Percentiles rank a stretch among this genome's conserved stretches.
phyloP scores from a whole-genome alignment of 2,329 filamentous ascomycete genomes.

The Fusarium tuaranense region DNA sequence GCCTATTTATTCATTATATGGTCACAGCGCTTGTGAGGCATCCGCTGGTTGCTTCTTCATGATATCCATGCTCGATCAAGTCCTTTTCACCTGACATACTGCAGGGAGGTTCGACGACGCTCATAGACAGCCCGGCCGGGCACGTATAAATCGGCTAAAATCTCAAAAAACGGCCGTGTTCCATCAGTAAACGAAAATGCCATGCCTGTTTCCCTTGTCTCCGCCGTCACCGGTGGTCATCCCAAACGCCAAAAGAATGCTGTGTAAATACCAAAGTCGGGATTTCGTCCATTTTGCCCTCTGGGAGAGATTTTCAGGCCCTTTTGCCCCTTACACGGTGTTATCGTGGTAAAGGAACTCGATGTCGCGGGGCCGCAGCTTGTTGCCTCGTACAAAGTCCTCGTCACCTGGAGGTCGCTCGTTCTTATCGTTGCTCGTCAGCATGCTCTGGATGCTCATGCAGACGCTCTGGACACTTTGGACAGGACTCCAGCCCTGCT shows the following conservation, averaged over 20 bases:
- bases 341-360: conserved; percentile 96
- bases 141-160: background rate
- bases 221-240: conserved; percentile 20
- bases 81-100: background rate
- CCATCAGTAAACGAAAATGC: conserved; percentile 28
- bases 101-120: conserved; percentile 14
- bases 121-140: conserved; percentile 9
- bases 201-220: conserved; percentile 20
- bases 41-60: conserved; percentile 1
- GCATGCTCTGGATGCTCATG: conserved; percentile 98
- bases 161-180: conserved; percentile 1
- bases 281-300: background rate
- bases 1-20: conserved; percentile 7
- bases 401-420: conserved; percentile 92
- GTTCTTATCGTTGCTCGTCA: conserved; percentile 93
- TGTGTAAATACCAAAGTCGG: conserved; percentile 27
- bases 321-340: conserved; percentile 63
- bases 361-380: conserved; percentile 85
- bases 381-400: conserved; percentile 87
- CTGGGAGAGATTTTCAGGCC: background rate
- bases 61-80: conserved; percentile 10
- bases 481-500: conserved; percentile 93
- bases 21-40: background rate
- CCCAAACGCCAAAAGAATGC: conserved; percentile 41
- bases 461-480: conserved; percentile 97